Evolutionary conservation across 495 filamentous ascomycete species (phyloP).

Genomic region (Aspergillus avenaceus): DNA sequence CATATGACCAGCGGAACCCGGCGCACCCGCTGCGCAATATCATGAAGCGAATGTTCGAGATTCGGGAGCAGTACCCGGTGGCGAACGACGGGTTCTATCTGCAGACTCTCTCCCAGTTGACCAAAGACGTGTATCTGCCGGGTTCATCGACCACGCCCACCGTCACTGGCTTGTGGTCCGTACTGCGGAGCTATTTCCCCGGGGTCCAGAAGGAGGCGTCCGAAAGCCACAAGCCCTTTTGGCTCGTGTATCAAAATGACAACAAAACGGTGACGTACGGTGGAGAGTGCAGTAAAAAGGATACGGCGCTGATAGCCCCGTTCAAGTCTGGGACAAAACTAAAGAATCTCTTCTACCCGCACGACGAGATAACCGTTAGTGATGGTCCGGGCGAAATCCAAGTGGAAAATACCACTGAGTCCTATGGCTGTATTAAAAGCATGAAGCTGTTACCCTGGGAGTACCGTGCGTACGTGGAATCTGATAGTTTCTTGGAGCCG

Average conservation of each 20-base stretch:
- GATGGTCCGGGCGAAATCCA: constrained; percentile 32
- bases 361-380: constrained; percentile 50
- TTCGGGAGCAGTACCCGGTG: constrained; percentile 55
- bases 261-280: constrained; percentile 51
- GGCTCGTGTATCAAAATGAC: constrained; percentile 65
- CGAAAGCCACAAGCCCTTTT: constrained; percentile 50
- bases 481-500: constrained; percentile 42
- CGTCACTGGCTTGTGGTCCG: constrained; percentile 66
- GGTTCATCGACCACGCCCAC: constrained; percentile 53
- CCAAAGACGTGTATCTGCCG: constrained; percentile 43
- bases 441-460: constrained; percentile 55
- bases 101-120: constrained; percentile 56
- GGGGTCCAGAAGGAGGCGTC: constrained; percentile 49
- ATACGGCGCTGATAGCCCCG: constrained; percentile 52
- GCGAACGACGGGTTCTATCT: constrained; percentile 63
- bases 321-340: constrained; percentile 55
- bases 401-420: constrained; percentile 36
- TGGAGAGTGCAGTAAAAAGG: constrained; percentile 54
- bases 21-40: constrained; percentile 63
- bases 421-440: constrained; percentile 54
- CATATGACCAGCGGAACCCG: constrained; percentile 66
- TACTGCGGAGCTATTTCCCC: constrained; percentile 48
- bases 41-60: constrained; percentile 62
- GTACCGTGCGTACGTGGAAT: constrained; percentile 61
- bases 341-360: constrained; percentile 62